Conservation (phyloP, 805 yeast genomes). For the Zygoascus bituminiphila region DNA sequence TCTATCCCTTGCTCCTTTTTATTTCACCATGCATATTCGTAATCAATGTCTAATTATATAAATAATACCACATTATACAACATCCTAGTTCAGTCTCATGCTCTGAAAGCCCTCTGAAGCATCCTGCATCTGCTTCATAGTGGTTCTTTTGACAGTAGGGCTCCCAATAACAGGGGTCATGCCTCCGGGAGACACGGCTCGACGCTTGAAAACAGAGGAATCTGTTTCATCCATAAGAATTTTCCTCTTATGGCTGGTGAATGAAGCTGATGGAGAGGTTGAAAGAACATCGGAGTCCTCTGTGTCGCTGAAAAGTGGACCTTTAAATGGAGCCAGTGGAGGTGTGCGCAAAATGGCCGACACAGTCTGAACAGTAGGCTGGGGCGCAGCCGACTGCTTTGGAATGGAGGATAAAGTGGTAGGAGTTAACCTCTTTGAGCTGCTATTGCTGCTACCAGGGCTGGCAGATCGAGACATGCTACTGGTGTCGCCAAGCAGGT, state of each 20-base stretch:
- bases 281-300: conserved; percentile 15
- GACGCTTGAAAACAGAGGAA: conserved; percentile 12
- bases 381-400: not conserved
- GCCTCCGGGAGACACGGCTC: conserved; percentile 23
- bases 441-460: not conserved
- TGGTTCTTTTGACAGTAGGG: conserved; percentile 14
- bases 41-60: too few relatives aligned
- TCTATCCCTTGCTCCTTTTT: too few relatives aligned
- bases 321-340: not conserved
- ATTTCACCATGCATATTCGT: too few relatives aligned
- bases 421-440: not conserved
- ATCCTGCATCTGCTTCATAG: conserved; percentile 19
- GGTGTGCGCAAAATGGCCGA: not conserved
- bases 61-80: not conserved
- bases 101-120: conserved; percentile 21
- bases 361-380: not conserved
- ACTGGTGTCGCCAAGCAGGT: not conserved
- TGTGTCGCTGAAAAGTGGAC: conserved; percentile 9
- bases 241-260: conserved; percentile 13
- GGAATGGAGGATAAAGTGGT: not conserved
- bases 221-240: conserved; percentile 12
- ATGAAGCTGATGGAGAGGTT: not conserved
- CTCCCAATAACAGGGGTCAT: conserved; percentile 12
- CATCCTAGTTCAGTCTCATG: conserved; percentile 12
- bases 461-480: conserved; percentile 3